A percentile compares a stretch with the other conserved stretches of the same genome.
Conservation (phyloP, 2,329 filamentous ascomycete species). For the Rhynchosporium graminicola region DNA sequence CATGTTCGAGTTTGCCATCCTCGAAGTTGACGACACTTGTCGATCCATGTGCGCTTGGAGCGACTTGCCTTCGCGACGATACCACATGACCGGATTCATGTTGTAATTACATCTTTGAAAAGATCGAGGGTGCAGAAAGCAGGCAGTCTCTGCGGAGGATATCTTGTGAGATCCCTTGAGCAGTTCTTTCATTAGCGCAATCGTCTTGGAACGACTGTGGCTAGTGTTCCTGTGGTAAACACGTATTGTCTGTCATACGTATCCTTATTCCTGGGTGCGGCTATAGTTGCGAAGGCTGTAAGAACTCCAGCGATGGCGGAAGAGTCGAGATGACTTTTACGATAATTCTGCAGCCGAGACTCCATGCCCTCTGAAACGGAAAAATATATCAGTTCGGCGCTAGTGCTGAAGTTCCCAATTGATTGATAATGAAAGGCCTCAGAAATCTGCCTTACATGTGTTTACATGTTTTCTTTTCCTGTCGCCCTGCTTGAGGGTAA, state of each 20-base stretch:
- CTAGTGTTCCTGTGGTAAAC: neutral
- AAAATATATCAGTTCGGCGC: neutral
- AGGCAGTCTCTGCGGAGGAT: neutral
- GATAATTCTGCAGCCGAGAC: neutral
- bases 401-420: conserved; percentile 8
- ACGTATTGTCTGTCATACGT: neutral
- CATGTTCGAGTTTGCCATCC: neutral
- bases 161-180: neutral
- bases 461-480: neutral
- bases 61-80: neutral
- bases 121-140: neutral
- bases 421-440: neutral
- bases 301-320: neutral
- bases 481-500: conserved; percentile 6
- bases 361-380: conserved; percentile 4
- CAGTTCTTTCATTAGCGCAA: neutral
- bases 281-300: neutral
- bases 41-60: conserved; percentile 2
- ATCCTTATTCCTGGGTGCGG: neutral
- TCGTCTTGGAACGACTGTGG: neutral
- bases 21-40: neutral
- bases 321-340: neutral
- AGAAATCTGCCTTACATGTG: conserved; percentile 6
- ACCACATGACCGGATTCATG: neutral
- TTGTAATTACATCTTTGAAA: neutral